These are phyloP conservation scores for Pyronema domesticum DNA, from an alignment of 495 filamentous ascomycete species.

Conservation along the genomic window DNA sequence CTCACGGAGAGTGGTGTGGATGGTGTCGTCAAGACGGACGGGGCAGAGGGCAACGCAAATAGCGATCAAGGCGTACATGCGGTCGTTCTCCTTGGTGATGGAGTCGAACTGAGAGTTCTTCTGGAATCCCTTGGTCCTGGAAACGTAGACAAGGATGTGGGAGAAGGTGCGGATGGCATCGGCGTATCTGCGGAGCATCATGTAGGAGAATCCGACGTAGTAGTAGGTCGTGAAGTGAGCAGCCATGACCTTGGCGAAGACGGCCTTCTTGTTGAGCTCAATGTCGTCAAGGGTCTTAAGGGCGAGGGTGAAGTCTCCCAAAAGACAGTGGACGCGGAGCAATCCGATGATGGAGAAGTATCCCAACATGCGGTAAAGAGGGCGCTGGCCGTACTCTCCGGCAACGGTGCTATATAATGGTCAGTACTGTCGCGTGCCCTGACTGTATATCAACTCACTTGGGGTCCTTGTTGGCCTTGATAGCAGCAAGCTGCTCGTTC, in stretches of 20 bases:
- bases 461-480: constrained; percentile 83
- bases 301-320: constrained; percentile 94
- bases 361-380: constrained; percentile 90
- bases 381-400: constrained; percentile 84
- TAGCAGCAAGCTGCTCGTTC: constrained; percentile 84
- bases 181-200: constrained; percentile 99
- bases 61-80: constrained; percentile 97
- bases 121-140: constrained; percentile 98
- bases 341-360: constrained; percentile 99
- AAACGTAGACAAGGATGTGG: constrained; percentile 98
- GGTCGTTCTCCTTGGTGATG: constrained; percentile 98
- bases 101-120: constrained; percentile 95
- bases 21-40: constrained; percentile 92
- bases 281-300: constrained; percentile 98
- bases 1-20: constrained; percentile 91
- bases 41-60: constrained; percentile 97
- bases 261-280: constrained; percentile 98
- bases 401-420: constrained; percentile 40
- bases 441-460: constrained; percentile 10
- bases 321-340: constrained; percentile 84
- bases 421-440: not conserved
- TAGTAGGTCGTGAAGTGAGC: constrained; percentile 99
- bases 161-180: constrained; percentile 99
- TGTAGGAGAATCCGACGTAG: constrained; percentile 99
- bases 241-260: constrained; percentile 98